These are phyloP conservation scores for Ceratobasidium sp. DNA, from an alignment of 1,284 basidiomycete species.

Conservation along the genomic window DNA sequence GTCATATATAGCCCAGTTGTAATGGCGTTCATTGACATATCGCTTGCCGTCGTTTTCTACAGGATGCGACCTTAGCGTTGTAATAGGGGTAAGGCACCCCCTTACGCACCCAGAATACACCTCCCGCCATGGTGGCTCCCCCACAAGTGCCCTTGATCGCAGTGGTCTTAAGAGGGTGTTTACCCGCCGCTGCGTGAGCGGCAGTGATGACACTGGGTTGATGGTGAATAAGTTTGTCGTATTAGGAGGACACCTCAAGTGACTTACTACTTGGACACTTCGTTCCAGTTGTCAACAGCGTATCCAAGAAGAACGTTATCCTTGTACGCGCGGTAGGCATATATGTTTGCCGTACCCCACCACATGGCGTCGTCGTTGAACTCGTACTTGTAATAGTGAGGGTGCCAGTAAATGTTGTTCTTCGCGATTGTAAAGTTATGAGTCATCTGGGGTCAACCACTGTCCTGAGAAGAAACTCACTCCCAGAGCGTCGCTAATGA, in stretches of 20 bases:
- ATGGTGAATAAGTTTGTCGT: background rate
- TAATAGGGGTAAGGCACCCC: background rate
- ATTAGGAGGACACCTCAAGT: background rate
- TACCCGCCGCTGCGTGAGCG: slow-evolving; percentile 51
- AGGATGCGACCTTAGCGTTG: background rate
- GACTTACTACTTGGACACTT: slow-evolving; percentile 55
- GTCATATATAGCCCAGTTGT: slow-evolving; percentile 44
- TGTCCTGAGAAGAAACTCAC: slow-evolving; percentile 51
- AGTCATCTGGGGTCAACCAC: slow-evolving; percentile 55
- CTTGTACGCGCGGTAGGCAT: slow-evolving; percentile 57
- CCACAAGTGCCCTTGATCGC: slow-evolving; percentile 53
- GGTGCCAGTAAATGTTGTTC: slow-evolving; percentile 35
- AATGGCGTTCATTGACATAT: slow-evolving; percentile 44
- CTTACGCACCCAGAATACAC: slow-evolving; percentile 58
- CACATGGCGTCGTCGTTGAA: slow-evolving; percentile 59
- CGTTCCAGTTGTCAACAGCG: slow-evolving; percentile 58
- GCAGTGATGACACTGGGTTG: slow-evolving; percentile 52
- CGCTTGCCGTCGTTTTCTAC: slow-evolving; percentile 10
- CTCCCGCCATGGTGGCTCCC: slow-evolving; percentile 58
- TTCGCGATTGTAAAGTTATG: slow-evolving; percentile 41
- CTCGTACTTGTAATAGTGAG: slow-evolving; percentile 43
- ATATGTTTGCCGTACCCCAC: slow-evolving; percentile 61
- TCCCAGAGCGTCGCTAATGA: slow-evolving; percentile 53
- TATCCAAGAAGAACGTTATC: slow-evolving; percentile 53
- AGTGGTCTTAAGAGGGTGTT: slow-evolving; percentile 53